Percentiles rank a stretch among this genome's conserved stretches.
phyloP scores from a whole-genome alignment of 2,329 filamentous ascomycete genomes.

The Botrytis cinerea region DNA sequence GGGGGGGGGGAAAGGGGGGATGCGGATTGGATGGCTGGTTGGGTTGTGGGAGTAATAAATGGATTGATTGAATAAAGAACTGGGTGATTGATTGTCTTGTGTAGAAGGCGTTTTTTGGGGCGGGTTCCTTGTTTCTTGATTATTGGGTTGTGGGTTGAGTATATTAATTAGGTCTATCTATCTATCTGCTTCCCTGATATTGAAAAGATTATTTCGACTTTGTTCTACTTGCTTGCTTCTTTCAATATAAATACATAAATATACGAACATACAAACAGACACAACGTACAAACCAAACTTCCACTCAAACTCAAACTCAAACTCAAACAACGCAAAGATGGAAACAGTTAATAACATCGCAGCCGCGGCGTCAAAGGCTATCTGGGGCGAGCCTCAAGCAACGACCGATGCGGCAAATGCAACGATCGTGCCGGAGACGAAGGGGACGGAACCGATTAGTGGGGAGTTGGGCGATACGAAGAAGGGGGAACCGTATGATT shows the following conservation, averaged over 20 bases:
- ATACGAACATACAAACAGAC: not conserved
- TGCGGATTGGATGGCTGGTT: too few species aligned
- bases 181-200: not conserved
- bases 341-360: conserved; percentile 63
- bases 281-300: not conserved
- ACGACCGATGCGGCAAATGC: conserved; percentile 18
- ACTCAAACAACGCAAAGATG: conserved; percentile 47
- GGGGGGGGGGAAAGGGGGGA: too few species aligned
- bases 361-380: conserved; percentile 46
- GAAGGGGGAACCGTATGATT: conserved; percentile 73
- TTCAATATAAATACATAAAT: not conserved
- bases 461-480: conserved; percentile 68
- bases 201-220: not conserved
- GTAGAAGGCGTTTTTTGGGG: too few species aligned
- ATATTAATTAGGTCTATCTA: too few species aligned
- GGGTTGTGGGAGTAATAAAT: too few species aligned
- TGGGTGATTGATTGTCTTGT: too few species aligned
- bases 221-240: not conserved
- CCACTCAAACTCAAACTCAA: fast-evolving
- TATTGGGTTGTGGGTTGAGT: too few species aligned
- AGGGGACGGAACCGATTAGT: conserved; percentile 67
- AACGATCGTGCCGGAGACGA: not conserved
- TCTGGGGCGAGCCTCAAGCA: conserved; percentile 44
- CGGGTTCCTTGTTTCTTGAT: too few species aligned
- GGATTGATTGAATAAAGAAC: too few species aligned